Evolutionary conservation across 345 rosid genomes (phyloP), one percentile per base, ranked within the genome.

Genomic region (Populus davidiana): DNA sequence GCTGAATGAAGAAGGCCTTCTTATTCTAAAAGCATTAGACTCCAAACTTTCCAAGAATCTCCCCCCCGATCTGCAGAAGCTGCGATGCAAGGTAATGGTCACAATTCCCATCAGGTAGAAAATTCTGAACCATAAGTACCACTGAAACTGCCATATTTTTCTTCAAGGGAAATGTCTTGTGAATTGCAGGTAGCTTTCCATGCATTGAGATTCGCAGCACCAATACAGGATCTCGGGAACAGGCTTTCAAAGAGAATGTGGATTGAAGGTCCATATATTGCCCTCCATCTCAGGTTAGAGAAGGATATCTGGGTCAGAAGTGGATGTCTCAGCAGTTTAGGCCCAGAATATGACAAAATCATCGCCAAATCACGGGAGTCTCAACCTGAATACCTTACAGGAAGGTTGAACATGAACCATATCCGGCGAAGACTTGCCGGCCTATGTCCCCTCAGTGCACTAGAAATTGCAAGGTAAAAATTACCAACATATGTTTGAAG

Each of bases 261-360:
- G 97, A 84, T 90, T 2, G 97, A 90, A 83, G 94, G 97, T 75
- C 94, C 94, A 17, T 89, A 89, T 44, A 72, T 92, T 33, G 94
- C 93, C 50, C 85, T 92, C 31, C 93, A 92, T 83, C 86, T 90
- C 69, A 87, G 93, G 77, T 86, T 90, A 44, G 93, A 92, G 86
- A 89, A 86, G 86, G 97, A 92, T 74, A 92, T 92, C 5, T 92
- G 94, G 97, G 88, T 89, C 4, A 80, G 94, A 88, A 90, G 91
- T 25, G 94, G 97, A 70, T 92, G 97, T 50, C 90, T 86, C 38
- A 86, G 93, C 8, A 92, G 93, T 43, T 83, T 92, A 85, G 91
- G 94, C 69, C 78, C 78, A 2, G 81, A 86, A 70, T 85, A 81
- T 36, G 94, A 92, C 68, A 66, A 80, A 33, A 76, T 83, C 14